Evolutionary conservation across 768 basidiomycete species (phyloP), one percentile per base, ranked within the genome.

Genomic region (Hydnomerulius pinastri): DNA sequence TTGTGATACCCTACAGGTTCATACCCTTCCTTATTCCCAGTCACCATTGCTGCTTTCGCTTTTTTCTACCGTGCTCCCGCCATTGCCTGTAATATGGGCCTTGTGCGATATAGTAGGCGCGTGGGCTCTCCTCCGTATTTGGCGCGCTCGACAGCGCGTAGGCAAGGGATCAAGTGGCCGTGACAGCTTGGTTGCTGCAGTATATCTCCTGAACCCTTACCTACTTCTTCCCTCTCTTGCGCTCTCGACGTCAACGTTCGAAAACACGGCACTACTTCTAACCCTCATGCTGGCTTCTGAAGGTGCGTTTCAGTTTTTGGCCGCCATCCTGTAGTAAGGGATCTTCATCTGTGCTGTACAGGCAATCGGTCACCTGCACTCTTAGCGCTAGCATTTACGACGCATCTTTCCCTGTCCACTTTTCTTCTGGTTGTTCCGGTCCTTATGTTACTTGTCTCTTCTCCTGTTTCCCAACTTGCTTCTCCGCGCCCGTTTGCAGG

Each of bases 161-260:
- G 60, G 57, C 29, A 69, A 71, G 28, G 36, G 49, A 18, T 43
- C 56, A 12, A 79, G 73, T 48, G 53, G 73, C 30, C 76, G 85
- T 67, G 86, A 87, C 55, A 67, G 71, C 12, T 65, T 90, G 43
- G 74, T 95, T 25, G 85, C 81, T 15, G 75, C 82, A 6, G 68
- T 80, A 39, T 95, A 87, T 69, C 80, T 97, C 17, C 67, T 96
- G 43, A 97, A 98, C 58, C 97, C 97, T 3, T 97, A 97, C 66
- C 70, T 90, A 7, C 67, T 96, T 49, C 73, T 93, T 1, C 83
- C 94, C 0, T 85, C 83, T 25, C 73, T 96, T 6, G 89, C 92
- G 0, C 73, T 85, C 10, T 95, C 95, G 0, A 91, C 91, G 0
- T 87, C 92, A 0, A 79, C 83, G 2, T 73, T 98, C 13, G 92